Percentiles rank a stretch among this genome's conserved stretches.
Conservation (phyloP, 2,329 filamentous ascomycete genomes). For the Botryotinia globosa region DNA sequence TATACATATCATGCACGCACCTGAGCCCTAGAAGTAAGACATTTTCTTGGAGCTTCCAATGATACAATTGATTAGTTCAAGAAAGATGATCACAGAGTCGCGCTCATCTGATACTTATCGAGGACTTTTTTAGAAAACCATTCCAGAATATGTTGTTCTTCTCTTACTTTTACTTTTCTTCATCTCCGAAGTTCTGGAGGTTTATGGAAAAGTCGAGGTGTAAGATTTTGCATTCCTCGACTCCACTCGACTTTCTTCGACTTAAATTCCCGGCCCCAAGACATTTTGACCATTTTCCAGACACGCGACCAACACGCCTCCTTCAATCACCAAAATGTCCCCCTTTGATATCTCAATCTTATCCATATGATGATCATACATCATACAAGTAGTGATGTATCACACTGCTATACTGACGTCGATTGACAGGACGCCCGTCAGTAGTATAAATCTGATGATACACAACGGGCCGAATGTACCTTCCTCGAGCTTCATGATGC, state of each 20-base stretch:
- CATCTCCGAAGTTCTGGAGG: not conserved
- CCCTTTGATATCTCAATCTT: not conserved
- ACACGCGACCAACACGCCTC: conserved; percentile 6
- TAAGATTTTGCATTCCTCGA: not conserved
- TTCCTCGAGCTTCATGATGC: not conserved
- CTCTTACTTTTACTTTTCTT: not conserved
- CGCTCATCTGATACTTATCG: conserved; percentile 9
- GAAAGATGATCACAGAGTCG: not conserved
- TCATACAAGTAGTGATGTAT: not conserved
- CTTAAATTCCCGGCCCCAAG: not conserved
- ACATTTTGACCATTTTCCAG: conserved; percentile 5
- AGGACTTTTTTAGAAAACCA: not conserved
- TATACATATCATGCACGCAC: not conserved
- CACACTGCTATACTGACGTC: not conserved
- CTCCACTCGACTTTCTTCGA: not conserved
- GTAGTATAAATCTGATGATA: conserved; percentile 11
- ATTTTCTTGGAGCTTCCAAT: conserved; percentile 1
- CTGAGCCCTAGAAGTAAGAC: conserved; percentile 12
- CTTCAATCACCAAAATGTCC: not conserved
- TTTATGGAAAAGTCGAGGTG: not conserved
- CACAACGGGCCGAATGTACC: conserved; percentile 12
- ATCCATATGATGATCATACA: not conserved
- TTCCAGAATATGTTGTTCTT: not conserved
- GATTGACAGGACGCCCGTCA: not conserved
- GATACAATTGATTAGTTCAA: not conserved